Evolutionary conservation across 73 alveolate genomes (phyloP).

Genomic region (Tetrahymena borealis): DNA sequence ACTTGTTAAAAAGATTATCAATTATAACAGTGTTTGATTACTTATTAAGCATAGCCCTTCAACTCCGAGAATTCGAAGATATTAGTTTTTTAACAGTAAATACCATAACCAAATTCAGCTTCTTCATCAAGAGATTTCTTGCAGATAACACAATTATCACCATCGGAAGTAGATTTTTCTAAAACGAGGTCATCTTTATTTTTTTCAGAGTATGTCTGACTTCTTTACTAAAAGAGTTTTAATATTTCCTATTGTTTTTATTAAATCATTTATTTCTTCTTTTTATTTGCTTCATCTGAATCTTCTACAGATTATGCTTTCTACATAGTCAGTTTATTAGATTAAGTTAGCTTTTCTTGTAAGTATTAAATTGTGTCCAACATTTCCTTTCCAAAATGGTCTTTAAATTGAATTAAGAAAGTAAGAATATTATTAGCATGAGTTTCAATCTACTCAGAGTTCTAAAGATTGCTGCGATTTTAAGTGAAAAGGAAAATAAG

Average conservation of each 20-base stretch:
- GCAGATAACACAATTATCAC: not conserved
- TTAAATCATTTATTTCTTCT: not conserved
- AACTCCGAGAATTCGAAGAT: not conserved
- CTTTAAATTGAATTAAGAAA: not conserved
- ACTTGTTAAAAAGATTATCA: too few species aligned
- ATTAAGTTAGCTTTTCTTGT: not conserved
- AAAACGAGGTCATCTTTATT: not conserved
- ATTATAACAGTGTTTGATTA: not conserved
- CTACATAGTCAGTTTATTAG: not conserved
- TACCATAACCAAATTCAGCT: not conserved
- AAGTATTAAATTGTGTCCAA: not conserved
- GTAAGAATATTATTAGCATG: not conserved
- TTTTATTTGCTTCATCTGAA: not conserved
- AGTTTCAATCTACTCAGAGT: not conserved
- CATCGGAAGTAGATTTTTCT: not conserved
- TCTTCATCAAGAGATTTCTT: not conserved
- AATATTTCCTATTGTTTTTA: not conserved
- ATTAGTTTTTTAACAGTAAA: not conserved
- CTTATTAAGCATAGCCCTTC: not conserved
- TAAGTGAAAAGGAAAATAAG: not conserved
- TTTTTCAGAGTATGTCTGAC: not conserved
- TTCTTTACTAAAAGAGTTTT: not conserved
- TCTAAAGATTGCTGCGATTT: not conserved
- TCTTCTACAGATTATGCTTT: not conserved
- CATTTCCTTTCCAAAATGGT: not conserved